Percentiles rank a stretch among this genome's conserved stretches.
These are phyloP conservation scores for Tolypocladium ovalisporum DNA, from an alignment of 2,329 filamentous ascomycete species.

Conservation along the genomic window DNA sequence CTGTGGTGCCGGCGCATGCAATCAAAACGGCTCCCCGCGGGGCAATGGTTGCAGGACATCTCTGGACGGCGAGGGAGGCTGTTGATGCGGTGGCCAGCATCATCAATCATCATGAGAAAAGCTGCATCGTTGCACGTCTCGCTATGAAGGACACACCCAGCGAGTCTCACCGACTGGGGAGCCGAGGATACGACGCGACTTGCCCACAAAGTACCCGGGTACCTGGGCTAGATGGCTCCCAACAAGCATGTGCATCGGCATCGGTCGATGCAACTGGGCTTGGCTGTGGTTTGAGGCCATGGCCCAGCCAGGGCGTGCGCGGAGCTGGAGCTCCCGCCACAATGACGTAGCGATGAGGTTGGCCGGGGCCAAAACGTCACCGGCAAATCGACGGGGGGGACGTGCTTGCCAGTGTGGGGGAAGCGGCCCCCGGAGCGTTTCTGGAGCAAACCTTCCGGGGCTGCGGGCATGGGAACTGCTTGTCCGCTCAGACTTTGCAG, in stretches of 20 bases:
- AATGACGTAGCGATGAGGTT: conserved; percentile 9
- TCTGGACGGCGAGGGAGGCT: not conserved
- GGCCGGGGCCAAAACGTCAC: not conserved
- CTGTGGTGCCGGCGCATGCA: not conserved
- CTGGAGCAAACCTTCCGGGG: not conserved
- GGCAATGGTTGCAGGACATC: not conserved
- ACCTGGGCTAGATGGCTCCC: not conserved
- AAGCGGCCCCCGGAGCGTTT: not conserved
- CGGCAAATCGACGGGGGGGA: not conserved
- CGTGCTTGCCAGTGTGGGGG: not conserved
- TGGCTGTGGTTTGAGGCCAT: not conserved
- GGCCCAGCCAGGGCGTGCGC: not conserved
- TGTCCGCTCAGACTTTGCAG: too few relatives aligned
- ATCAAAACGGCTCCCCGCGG: not conserved
- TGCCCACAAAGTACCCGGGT: not conserved
- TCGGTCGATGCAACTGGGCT: not conserved
- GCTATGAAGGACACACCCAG: not conserved
- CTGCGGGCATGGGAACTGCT: too few relatives aligned
- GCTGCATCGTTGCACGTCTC: too few relatives aligned
- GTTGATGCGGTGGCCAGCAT: not conserved
- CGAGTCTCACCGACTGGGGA: too few relatives aligned
- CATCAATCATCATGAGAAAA: too few relatives aligned
- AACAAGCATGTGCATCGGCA: not conserved
- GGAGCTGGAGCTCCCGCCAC: conserved; percentile 8
- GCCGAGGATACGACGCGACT: not conserved